Evolutionary conservation across 2,329 filamentous ascomycete species (phyloP), one percentile per base, ranked within the genome.

Genomic region (Botrytis byssoidea): DNA sequence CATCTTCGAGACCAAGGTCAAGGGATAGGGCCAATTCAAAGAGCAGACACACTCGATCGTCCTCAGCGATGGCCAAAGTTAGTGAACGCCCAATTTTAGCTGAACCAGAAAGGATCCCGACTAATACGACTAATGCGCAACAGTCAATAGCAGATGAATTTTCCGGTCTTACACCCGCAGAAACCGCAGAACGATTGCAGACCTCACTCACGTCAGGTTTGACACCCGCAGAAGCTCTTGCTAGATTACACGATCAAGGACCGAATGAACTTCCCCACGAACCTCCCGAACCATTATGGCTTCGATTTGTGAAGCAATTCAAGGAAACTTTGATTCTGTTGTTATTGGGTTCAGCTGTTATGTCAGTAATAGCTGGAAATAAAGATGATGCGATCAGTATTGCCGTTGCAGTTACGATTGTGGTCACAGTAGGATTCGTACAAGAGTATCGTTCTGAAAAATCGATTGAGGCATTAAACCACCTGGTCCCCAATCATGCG

Each of bases 371-470:
- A 61, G 92, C 99, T 82, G 94, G 95, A 70, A 99, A 99, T 81
- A 90, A 91, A 81, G 95, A 98, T 79, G 97, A 99, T 84, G 95
- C 95, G 9, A 85, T 99, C 79, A 98, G 95, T 83, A 99, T 99
- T 80, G 93, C 95, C 0, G 91, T 97, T 46, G 96, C 96, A 2
- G 96, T 99, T 35, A 97, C 95, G 40, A 99, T 99, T 78, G 96
- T 99, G 9, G 95, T 99, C 37, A 92, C 92, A 0, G 96, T 99
- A 60, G 96, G 95, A 2, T 99, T 99, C 79, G 90, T 98, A 70
- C 96, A 99, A 82, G 96, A 99, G 83, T 99, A 99, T 82, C 88
- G 96, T 74, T 98, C 96, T 12, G 96, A 99, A 82, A 97, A 99
- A 83, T 98, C 95, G 4, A 90, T 99, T 77, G 96, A 99, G 83